Conservation (phyloP, 2,329 filamentous ascomycete genomes). For the Ceratocystis eucalypticola region DNA sequence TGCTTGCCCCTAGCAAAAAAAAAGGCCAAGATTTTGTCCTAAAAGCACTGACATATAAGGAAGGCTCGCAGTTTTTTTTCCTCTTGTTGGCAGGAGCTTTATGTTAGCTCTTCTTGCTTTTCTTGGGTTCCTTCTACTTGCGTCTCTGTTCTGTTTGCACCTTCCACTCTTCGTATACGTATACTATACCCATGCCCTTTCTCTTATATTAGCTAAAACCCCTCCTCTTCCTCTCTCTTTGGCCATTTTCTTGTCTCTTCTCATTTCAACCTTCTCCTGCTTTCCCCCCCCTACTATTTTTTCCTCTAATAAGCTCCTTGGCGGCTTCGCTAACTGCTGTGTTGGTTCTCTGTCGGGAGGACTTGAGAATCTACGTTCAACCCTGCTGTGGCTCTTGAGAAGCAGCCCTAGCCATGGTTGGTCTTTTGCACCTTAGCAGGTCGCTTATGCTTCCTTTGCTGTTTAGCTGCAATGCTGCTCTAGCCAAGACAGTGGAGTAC, state of each 20-base stretch:
- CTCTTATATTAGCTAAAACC: not conserved
- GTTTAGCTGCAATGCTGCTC: constrained; percentile 22
- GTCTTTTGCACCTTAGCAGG: not conserved
- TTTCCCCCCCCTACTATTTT: not conserved
- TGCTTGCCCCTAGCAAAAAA: not conserved
- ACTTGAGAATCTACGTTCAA: not conserved
- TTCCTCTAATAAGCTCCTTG: not conserved
- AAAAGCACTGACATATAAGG: constrained; percentile 11
- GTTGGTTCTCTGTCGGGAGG: not conserved
- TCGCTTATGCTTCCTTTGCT: constrained; percentile 18
- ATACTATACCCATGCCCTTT: not conserved
- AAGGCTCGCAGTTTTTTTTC: not conserved
- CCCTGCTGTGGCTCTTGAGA: constrained; percentile 2
- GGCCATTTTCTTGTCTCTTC: no score
- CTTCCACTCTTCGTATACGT: not conserved
- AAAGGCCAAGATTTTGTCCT: not conserved
- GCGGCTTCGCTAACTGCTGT: not conserved
- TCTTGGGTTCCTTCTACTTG: not conserved
- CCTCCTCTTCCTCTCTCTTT: constrained; percentile 2
- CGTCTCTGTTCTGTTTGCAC: not conserved
- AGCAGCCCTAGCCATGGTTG: constrained; percentile 12
- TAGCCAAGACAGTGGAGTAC: constrained; percentile 35
- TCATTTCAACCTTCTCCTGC: not conserved
- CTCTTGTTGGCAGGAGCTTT: constrained; percentile 1
- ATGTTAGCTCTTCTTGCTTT: not conserved